phyloP scores from a whole-genome alignment of 768 basidiomycete genomes.

The Suillus clintonianus region DNA sequence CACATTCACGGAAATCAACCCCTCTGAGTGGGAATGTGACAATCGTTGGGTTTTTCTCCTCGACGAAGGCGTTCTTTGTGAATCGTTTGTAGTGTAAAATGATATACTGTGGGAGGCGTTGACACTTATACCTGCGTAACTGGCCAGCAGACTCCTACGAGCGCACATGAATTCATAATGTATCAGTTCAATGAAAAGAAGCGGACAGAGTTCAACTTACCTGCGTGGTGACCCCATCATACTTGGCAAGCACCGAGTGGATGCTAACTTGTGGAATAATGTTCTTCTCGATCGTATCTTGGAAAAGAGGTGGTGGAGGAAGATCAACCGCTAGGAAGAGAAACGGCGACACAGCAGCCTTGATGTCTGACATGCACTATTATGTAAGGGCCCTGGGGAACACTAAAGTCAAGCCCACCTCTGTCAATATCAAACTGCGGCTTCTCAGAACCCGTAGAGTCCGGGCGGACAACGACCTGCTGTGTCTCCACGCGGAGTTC shows the following conservation, averaged over 20 bases:
- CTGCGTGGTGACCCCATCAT: constrained; percentile 89
- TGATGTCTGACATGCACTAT: constrained; percentile 66
- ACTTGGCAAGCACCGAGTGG: constrained; percentile 87
- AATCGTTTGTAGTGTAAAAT: constrained; percentile 96
- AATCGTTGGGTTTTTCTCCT: constrained; percentile 98
- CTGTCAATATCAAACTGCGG: constrained; percentile 94
- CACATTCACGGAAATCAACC: constrained; percentile 91
- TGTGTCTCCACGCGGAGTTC: constrained; percentile 92
- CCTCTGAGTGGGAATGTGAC: constrained; percentile 96
- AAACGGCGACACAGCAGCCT: constrained; percentile 84
- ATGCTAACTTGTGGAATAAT: constrained; percentile 98
- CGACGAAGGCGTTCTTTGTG: constrained; percentile 94
- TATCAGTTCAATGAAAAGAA: constrained; percentile 12
- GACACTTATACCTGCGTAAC: constrained; percentile 88
- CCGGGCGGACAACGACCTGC: constrained; percentile 83
- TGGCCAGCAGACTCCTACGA: constrained; percentile 80
- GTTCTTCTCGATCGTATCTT: constrained; percentile 95
- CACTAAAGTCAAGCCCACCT: constrained; percentile 51
- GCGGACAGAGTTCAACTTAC: constrained; percentile 42
- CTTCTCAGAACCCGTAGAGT: constrained; percentile 72
- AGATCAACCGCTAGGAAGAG: constrained; percentile 95
- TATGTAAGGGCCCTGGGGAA: constrained; percentile 16
- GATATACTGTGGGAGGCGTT: constrained; percentile 86
- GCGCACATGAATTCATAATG: constrained; percentile 1
- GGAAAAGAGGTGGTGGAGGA: constrained; percentile 96